These are phyloP conservation scores for Boletus sp. DNA, from an alignment of 768 basidiomycete genomes.

Conservation along the genomic window DNA sequence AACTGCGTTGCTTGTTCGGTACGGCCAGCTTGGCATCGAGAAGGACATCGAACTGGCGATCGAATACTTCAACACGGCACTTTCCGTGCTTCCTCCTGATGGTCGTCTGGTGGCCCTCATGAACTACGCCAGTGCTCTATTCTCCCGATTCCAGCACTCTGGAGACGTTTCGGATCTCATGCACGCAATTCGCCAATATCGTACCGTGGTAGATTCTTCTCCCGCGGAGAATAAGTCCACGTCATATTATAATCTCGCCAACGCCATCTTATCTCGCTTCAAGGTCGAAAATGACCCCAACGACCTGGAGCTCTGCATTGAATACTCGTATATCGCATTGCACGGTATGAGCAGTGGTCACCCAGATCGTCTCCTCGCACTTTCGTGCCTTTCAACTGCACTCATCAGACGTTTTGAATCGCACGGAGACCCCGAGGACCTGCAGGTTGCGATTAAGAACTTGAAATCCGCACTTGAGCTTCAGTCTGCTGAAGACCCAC, in stretches of 20 bases:
- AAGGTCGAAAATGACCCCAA: conserved; percentile 16
- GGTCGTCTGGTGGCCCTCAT: conserved; percentile 22
- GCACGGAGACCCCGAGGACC: conserved; percentile 16
- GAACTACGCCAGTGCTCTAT: conserved; percentile 30
- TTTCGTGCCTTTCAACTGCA: conserved; percentile 22
- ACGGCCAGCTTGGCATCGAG: conserved; percentile 19
- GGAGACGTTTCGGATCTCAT: conserved; percentile 22
- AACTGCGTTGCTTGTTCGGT: conserved; percentile 25
- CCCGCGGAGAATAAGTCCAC: conserved; percentile 16
- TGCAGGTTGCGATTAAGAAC: conserved; percentile 28
- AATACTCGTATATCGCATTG: conserved; percentile 19
- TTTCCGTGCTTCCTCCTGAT: conserved; percentile 16
- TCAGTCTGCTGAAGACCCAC: conserved; percentile 10
- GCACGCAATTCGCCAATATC: conserved; percentile 24
- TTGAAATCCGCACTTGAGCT: conserved; percentile 21
- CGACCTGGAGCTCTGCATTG: conserved; percentile 24
- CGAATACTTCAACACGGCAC: conserved; percentile 21
- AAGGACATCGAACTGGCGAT: conserved; percentile 32
- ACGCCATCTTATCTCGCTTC: conserved; percentile 29
- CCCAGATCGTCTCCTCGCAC: conserved; percentile 13
- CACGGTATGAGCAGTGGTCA: conserved; percentile 13
- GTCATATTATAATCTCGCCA: conserved; percentile 29
- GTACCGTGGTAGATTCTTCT: conserved; percentile 16
- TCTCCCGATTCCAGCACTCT: conserved; percentile 23
- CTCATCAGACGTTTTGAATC: conserved; percentile 23